Conservation (phyloP, 1,139 yeast genomes). For the Pichia cactophila region DNA sequence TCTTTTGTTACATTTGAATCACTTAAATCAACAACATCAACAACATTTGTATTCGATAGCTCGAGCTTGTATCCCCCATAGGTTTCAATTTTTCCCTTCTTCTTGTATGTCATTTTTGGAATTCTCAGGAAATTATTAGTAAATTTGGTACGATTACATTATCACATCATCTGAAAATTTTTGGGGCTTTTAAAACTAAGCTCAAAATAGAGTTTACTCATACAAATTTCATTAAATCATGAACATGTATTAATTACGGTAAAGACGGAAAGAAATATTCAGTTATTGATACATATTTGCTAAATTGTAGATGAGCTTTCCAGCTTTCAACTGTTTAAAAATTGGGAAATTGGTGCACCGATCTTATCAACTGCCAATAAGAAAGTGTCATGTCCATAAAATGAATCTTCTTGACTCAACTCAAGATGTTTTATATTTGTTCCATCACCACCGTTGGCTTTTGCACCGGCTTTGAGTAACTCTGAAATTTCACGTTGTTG, state of each 20-base stretch:
- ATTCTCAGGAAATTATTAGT: not conserved
- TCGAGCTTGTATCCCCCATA: constrained; percentile 9
- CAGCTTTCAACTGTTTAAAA: constrained; percentile 30
- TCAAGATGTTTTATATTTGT: constrained; percentile 55
- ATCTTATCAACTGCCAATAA: constrained; percentile 69
- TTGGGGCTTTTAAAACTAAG: too few species aligned
- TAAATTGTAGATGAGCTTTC: not conserved
- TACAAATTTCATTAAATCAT: too few species aligned
- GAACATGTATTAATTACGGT: not conserved
- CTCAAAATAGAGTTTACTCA: too few species aligned
- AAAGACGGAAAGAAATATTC: not conserved
- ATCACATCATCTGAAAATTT: not conserved
- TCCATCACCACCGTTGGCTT: constrained; percentile 30
- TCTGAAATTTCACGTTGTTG: constrained; percentile 80
- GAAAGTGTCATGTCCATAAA: constrained; percentile 89
- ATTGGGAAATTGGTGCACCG: constrained; percentile 66
- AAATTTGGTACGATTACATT: not conserved
- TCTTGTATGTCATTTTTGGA: constrained; percentile 4
- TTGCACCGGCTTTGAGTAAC: constrained; percentile 40
- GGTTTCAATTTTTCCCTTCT: constrained; percentile 2
- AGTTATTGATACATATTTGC: not conserved
- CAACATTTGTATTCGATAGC: not conserved
- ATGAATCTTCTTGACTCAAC: constrained; percentile 64
- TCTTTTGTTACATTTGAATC: constrained; percentile 9
- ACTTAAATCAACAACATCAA: constrained; percentile 10